Percentiles rank a stretch among this genome's conserved stretches.
phyloP scores from a whole-genome alignment of 495 filamentous ascomycete genomes.

The Lasiosphaeriaceae sp. region DNA sequence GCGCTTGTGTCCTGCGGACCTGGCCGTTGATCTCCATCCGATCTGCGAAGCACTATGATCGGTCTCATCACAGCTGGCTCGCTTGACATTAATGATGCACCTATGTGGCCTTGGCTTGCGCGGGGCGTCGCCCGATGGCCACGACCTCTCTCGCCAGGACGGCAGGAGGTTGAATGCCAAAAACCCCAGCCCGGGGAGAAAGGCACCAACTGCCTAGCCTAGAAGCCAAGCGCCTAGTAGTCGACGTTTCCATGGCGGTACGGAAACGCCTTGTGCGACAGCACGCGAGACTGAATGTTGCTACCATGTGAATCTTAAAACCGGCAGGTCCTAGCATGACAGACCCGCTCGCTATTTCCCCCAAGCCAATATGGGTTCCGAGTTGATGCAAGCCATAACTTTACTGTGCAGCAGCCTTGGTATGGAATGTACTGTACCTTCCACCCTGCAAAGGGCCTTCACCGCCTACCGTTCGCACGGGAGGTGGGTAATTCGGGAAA shows the following conservation, averaged over 20 bases:
- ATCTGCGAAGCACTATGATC: not conserved
- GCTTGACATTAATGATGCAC: not conserved
- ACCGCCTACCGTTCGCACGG: no score
- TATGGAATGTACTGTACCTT: no score
- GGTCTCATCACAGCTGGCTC: not conserved
- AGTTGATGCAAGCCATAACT: no score
- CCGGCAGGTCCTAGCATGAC: not conserved
- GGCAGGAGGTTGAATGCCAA: no score
- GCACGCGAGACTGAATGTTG: not conserved
- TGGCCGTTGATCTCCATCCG: not conserved
- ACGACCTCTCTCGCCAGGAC: not conserved
- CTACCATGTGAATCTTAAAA: constrained; percentile 5
- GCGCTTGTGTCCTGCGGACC: not conserved
- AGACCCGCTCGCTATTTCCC: no score
- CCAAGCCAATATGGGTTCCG: no score
- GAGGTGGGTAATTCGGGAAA: no score
- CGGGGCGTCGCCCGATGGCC: not conserved
- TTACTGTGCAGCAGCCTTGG: no score
- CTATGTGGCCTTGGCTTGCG: not conserved
- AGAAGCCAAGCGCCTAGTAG: no score
- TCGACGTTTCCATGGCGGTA: not conserved
- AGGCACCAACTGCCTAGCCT: no score
- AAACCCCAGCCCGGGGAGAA: no score
- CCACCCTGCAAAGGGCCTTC: no score
- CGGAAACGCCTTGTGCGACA: not conserved